Base-by-base conservation (phyloP, 2,329 filamentous ascomycete species). In the Botrytis sinoallii region DNA sequence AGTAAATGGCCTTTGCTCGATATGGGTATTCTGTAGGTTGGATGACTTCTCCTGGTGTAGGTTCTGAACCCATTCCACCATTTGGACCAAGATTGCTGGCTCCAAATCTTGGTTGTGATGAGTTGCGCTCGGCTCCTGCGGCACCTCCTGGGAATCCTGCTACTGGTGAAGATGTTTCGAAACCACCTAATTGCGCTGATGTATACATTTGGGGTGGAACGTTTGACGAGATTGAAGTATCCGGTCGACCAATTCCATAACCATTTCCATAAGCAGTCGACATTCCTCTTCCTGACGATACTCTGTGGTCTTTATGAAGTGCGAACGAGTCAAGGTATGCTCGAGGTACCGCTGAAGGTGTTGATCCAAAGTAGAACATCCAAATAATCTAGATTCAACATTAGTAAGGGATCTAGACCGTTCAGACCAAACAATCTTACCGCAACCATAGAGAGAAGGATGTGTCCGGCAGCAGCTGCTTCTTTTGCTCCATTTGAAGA, bases 331-430 rank as follows among this genome's bases (percentile, higher is more conserved):
- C 96, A 79, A 98, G 92, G 82, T 97, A 97, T 73, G 93, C 91
- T 79, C 95, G 93, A 76, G 95, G 93, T 72, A 91, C 89, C 25
- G 95, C 93, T 60, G 93, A 93, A 1, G 95, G 94, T 29, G 94
- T 92, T 3, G 95, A 97, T 79, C 96, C 96, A 80, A 98, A 99
- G 86, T 98, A 98, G 84, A 98, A 97, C 78, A 98, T 97, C 96
- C 96, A 99, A 74, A 98, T 89, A 79, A 97, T 93, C 95, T 98
- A 79, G 16, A 16, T 61, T 44, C 32, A 52, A 38, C 38, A 68
- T 78, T 64, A 77, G 75, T 25, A n/a, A 68, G 35, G 32, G 63
- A 48, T 32, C 64, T 8, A 63, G 32, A 42, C 4, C 14, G 18
- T n/a, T 8, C 38, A 8, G 18, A 6, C 44, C 57, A 9, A 18